Evolutionary conservation across 2,329 filamentous ascomycete species (phyloP).

Genomic region (Fusarium sp.): DNA sequence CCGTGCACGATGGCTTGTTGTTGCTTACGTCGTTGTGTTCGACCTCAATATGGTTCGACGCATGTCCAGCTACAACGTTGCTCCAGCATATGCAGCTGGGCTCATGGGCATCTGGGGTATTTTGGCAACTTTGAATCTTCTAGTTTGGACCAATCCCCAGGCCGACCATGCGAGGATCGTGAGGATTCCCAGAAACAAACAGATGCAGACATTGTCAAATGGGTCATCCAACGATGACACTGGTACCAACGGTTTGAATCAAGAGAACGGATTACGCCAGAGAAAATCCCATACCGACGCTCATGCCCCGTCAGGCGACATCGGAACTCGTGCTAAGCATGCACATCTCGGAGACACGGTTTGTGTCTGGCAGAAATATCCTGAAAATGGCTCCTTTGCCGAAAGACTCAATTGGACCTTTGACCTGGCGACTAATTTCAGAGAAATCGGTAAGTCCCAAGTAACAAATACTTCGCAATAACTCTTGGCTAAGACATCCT

Average conservation of each 20-base stretch:
- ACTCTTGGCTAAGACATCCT: constrained; percentile 1
- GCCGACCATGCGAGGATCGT: constrained; percentile 67
- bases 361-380: constrained; percentile 73
- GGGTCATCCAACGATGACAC: background rate
- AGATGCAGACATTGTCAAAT: constrained; percentile 1
- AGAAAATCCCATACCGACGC: constrained; percentile 25
- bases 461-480: background rate
- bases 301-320: constrained; percentile 5
- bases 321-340: constrained; percentile 2
- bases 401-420: constrained; percentile 67
- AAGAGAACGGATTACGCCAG: constrained; percentile 32
- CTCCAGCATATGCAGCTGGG: constrained; percentile 64
- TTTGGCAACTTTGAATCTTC: constrained; percentile 61
- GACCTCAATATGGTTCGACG: constrained; percentile 58
- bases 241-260: background rate
- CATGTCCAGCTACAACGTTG: constrained; percentile 66
- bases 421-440: constrained; percentile 68
- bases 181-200: constrained; percentile 46
- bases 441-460: constrained; percentile 63
- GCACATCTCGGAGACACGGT: constrained; percentile 53
- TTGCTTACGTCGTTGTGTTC: constrained; percentile 59
- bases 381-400: constrained; percentile 61
- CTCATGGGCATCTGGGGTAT: constrained; percentile 65
- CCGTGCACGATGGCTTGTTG: constrained; percentile 62
- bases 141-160: constrained; percentile 69